Conservation (phyloP, 1,139 yeast species). For the Candida glucosophila region DNA sequence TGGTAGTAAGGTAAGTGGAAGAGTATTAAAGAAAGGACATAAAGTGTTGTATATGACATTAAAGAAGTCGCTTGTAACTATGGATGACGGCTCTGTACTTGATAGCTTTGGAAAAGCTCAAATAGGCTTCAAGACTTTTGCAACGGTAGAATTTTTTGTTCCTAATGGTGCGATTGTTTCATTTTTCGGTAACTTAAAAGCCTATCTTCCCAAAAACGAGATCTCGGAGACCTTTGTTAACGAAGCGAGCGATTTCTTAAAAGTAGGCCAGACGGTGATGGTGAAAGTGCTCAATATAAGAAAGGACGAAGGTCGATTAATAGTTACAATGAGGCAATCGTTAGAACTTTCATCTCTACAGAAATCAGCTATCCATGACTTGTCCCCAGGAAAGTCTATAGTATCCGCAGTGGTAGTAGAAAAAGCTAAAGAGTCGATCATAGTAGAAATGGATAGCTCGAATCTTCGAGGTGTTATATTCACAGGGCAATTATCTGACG, state of each 20-base stretch:
- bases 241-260: constrained; percentile 70
- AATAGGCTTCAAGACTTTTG: constrained; percentile 59
- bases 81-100: constrained; percentile 52
- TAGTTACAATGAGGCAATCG: constrained; percentile 69
- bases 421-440: constrained; percentile 63
- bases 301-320: constrained; percentile 44
- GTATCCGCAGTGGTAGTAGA: constrained; percentile 60
- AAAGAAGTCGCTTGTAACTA: constrained; percentile 72
- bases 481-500: constrained; percentile 72
- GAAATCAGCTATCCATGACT: constrained; percentile 35
- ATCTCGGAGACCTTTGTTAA: constrained; percentile 82
- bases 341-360: constrained; percentile 43
- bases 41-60: constrained; percentile 54
- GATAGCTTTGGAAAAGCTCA: constrained; percentile 43
- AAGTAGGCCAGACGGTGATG: constrained; percentile 75
- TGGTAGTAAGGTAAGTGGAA: constrained; percentile 72
- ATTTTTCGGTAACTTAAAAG: constrained; percentile 72
- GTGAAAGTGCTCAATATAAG: constrained; percentile 60
- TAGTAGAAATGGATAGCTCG: constrained; percentile 53
- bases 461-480: constrained; percentile 64
- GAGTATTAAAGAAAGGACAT: constrained; percentile 41
- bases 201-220: constrained; percentile 78
- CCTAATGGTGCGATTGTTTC: constrained; percentile 77
- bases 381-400: constrained; percentile 57
- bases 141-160: constrained; percentile 65